Conservation (phyloP, 208 protist genomes). For the Trypanosoma theileri region DNA sequence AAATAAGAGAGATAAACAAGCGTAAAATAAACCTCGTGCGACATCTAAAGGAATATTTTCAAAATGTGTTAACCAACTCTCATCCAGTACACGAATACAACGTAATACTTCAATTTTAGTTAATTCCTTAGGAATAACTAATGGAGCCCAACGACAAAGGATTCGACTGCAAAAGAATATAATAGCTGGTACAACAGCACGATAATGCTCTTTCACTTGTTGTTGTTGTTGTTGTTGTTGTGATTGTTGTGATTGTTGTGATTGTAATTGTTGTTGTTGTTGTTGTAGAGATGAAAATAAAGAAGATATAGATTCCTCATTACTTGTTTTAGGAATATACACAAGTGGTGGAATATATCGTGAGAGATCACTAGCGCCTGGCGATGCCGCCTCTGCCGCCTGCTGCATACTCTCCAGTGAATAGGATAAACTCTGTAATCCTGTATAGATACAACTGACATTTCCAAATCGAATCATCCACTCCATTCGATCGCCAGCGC, state of each 20-base stretch:
- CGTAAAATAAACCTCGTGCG: conserved; percentile 35
- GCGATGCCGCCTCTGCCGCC: conserved; percentile 31
- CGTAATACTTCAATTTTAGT: conserved; percentile 34
- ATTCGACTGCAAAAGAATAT: conserved; percentile 75
- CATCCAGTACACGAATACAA: conserved; percentile 58
- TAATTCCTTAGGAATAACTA: conserved; percentile 40
- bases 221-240: not conserved
- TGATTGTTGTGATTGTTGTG: not conserved
- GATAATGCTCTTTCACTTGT: not conserved
- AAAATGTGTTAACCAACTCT: conserved; percentile 59
- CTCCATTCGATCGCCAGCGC: conserved; percentile 57
- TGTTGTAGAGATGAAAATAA: not conserved
- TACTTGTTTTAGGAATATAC: conserved; percentile 1
- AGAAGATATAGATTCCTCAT: not conserved
- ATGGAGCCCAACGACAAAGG: conserved; percentile 54
- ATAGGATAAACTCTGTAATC: conserved; percentile 44
- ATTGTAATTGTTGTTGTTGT: not conserved
- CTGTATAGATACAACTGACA: conserved; percentile 25
- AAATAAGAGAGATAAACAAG: conserved; percentile 56
- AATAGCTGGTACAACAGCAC: conserved; percentile 44
- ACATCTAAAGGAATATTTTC: conserved; percentile 30
- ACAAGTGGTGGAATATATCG: conserved; percentile 42
- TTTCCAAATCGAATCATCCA: conserved; percentile 52
- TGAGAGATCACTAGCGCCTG: conserved; percentile 31
- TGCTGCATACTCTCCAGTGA: conserved; percentile 40